These are phyloP conservation scores for Astrocystis sublimbata DNA, from an alignment of 495 filamentous ascomycete species.

Conservation along the genomic window DNA sequence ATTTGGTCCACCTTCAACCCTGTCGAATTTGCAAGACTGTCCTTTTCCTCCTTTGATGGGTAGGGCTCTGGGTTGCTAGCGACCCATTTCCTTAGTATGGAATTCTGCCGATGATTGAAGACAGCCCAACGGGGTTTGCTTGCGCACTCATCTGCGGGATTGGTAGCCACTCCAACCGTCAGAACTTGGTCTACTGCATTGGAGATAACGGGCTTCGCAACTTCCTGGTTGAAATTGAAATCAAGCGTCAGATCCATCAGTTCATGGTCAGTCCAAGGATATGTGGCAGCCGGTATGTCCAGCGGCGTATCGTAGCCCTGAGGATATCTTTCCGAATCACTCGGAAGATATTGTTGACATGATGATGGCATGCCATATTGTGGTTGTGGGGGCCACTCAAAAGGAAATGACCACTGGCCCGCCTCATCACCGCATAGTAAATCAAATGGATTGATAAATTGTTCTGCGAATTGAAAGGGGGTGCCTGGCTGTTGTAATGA, in stretches of 20 bases:
- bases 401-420: too few species aligned
- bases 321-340: background rate
- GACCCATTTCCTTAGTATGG: background rate
- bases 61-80: background rate
- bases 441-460: background rate
- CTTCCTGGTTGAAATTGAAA: background rate
- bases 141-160: background rate
- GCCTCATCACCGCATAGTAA: background rate
- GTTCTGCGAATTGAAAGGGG: background rate
- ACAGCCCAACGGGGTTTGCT: background rate
- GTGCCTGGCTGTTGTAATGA: background rate
- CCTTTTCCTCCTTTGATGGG: slow-evolving; percentile 2
- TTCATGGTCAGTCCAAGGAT: background rate
- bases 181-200: background rate
- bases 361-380: background rate
- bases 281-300: background rate
- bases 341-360: background rate
- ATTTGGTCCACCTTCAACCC: background rate
- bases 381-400: background rate
- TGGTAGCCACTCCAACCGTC: too few species aligned
- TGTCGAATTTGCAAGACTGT: background rate
- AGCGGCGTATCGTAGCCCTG: background rate
- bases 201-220: too few species aligned
- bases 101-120: background rate
- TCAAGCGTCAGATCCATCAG: background rate